Percentiles rank a stretch among this genome's conserved stretches.
These are phyloP conservation scores for Venturia pyrina DNA, from an alignment of 2,329 filamentous ascomycete genomes.

Conservation along the genomic window DNA sequence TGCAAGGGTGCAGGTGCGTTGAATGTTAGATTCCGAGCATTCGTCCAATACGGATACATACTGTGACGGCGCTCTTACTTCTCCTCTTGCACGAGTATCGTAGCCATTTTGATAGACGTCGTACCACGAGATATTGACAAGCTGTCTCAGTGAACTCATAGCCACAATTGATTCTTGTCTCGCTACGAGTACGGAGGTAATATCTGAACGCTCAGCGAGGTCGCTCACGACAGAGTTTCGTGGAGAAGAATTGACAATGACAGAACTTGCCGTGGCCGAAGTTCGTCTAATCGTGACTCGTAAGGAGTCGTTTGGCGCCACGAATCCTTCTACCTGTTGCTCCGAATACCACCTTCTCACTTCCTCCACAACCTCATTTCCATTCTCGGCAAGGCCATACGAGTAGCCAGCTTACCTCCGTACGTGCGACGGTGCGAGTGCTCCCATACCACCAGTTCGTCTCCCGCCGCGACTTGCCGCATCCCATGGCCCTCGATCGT, in stretches of 20 bases:
- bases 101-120: background rate
- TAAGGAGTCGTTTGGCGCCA: background rate
- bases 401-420: too few species aligned
- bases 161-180: background rate
- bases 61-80: background rate
- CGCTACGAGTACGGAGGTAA: background rate
- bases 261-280: background rate
- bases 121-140: background rate
- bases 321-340: background rate
- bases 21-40: background rate
- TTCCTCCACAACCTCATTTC: background rate
- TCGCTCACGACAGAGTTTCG: background rate
- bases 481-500: background rate
- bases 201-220: background rate
- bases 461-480: background rate
- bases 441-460: background rate
- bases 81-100: background rate
- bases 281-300: background rate
- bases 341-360: background rate
- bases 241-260: background rate
- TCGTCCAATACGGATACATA: background rate
- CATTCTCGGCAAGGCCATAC: background rate
- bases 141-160: background rate
- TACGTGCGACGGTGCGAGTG: background rate
- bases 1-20: background rate